Evolutionary conservation across 352 stramenopile species (phyloP), one percentile per base, ranked within the genome.

Genomic region (Phytophthora fragariaefolia): DNA sequence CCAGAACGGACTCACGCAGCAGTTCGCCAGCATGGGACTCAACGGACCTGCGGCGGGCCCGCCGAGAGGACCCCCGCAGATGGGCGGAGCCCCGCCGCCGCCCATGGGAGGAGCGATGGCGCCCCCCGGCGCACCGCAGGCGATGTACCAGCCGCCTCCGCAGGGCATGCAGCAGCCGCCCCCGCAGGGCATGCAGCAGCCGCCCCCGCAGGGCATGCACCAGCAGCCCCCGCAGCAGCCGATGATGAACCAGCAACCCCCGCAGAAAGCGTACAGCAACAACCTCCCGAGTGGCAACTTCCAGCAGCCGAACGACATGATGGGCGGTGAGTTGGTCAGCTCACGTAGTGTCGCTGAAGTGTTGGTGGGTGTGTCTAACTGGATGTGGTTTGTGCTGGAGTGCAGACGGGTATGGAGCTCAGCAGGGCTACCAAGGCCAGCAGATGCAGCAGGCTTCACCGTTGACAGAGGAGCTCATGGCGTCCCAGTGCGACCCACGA

Each of bases 291-390:
- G 84, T 55, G 86, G 86, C 45, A 95, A 95, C 64, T 95, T 89
- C 71, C 86, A 95, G 70, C 86, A 95, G 62, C 76, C 80, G 34
- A 71, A 69, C 52, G 79, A 92, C 47, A 92, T 89, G 83, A 89
- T 91, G 74, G 79, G 74, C 32, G 64, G 83, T 90, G 79, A 67
- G 80, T 79, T 36, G n/a, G 36, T 53, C 24, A 48, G 1, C 10
- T 40, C 13, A 22, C 10, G 17, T 3, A 17, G 36, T 48, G 12
- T 24, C n/a, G 26, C 5, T 53, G 50, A 34, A 62, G 22, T 49
- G 57, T 8, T 54, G 38, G 49, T 58, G 34, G 36, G 28, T 55
- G 46, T 43, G 8, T 30, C 36, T 52, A 6, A 48, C 51, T 53
- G 58, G 24, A n/a, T n/a, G n/a, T 17, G 10, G 23, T 55, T 28